Conservation (phyloP, 2,329 filamentous ascomycete species). For the Metarhizium guizhouense region DNA sequence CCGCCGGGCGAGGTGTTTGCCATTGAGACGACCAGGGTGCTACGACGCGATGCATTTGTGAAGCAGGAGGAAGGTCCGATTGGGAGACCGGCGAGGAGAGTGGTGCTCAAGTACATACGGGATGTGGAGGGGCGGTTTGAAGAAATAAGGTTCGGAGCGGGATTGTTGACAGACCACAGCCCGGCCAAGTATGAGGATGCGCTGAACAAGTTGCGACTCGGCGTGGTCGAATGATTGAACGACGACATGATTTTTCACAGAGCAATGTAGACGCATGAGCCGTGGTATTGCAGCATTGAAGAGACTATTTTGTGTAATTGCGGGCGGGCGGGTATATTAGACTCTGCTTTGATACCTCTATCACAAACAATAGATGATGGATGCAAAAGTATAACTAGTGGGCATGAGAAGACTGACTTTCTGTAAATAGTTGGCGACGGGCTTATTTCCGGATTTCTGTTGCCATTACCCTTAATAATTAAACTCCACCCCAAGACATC, state of each 20-base stretch:
- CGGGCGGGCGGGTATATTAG: no score
- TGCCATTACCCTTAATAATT: no score
- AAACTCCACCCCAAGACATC: no score
- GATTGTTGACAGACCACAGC: conserved; percentile 69
- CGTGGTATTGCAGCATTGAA: background rate
- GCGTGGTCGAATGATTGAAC: conserved; percentile 27
- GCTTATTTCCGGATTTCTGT: no score
- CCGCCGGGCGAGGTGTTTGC: conserved; percentile 71
- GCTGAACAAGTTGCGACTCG: conserved; percentile 48
- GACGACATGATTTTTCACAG: background rate
- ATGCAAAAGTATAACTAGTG: no score
- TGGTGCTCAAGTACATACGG: conserved; percentile 60
- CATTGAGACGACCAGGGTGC: conserved; percentile 57
- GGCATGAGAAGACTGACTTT: no score
- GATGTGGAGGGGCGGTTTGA: conserved; percentile 63
- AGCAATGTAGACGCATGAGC: background rate
- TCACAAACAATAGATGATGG: no score
- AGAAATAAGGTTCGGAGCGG: conserved; percentile 61
- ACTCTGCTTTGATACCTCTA: no score
- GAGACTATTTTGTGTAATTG: background rate
- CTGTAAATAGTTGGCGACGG: no score
- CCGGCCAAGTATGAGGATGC: conserved; percentile 66
- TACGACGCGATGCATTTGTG: conserved; percentile 58
- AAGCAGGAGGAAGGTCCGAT: conserved; percentile 36
- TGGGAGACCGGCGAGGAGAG: conserved; percentile 57